phyloP scores from a whole-genome alignment of 352 stramenopile species.

The Halophytophthora polymorphica region DNA sequence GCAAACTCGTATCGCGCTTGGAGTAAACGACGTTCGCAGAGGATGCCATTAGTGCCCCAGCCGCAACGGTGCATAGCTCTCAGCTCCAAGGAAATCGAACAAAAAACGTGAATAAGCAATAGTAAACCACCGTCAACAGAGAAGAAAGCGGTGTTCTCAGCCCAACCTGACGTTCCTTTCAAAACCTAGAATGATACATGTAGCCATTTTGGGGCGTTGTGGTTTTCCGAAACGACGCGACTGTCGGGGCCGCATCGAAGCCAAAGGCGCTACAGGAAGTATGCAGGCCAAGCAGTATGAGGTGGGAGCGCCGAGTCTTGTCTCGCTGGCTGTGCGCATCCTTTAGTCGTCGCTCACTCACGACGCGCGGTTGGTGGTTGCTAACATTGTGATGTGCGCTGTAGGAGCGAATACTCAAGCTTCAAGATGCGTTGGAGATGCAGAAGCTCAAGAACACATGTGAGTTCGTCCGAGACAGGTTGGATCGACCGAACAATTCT shows the following conservation, averaged over 20 bases:
- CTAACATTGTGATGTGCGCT: not conserved
- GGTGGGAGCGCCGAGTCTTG: conserved; percentile 6
- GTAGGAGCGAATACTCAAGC: not conserved
- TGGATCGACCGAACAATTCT: not conserved
- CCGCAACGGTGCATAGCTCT: too few species aligned
- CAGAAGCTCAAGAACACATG: conserved; percentile 83
- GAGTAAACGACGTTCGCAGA: conserved; percentile 36
- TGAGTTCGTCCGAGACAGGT: conserved; percentile 12
- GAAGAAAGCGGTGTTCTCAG: too few species aligned
- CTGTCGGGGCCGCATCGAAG: not conserved
- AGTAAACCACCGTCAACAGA: too few species aligned
- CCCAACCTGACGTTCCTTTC: too few species aligned
- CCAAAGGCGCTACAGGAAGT: not conserved
- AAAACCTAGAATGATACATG: too few species aligned
- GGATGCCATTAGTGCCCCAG: too few species aligned
- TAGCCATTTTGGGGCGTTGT: not conserved
- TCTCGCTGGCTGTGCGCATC: not conserved
- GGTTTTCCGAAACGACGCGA: not conserved
- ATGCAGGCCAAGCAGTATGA: conserved; percentile 77
- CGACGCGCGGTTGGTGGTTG: not conserved
- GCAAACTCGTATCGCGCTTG: conserved; percentile 79
- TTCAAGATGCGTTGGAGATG: conserved; percentile 28
- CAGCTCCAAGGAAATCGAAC: too few species aligned
- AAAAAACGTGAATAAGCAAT: too few species aligned
- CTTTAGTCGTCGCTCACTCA: not conserved